These are phyloP conservation scores for Closterium sp. DNA, from an alignment of 139 green algal genomes.

Conservation along the genomic window DNA sequence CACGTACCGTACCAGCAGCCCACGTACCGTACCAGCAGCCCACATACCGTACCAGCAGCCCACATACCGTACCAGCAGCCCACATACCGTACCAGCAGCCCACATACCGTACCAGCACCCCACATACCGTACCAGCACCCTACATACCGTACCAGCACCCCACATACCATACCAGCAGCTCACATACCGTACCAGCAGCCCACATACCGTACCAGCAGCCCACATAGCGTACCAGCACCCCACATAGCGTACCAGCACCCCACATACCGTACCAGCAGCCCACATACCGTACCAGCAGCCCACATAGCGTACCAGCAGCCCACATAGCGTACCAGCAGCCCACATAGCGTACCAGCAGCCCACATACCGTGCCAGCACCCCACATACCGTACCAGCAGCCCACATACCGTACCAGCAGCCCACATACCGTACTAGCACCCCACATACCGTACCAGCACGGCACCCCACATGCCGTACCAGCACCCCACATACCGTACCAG, in stretches of 20 bases:
- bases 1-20: neutral
- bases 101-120: neutral
- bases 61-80: constrained; percentile 3
- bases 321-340: too few relatives aligned
- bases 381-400: neutral
- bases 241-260: too few relatives aligned
- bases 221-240: too few relatives aligned
- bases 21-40: neutral
- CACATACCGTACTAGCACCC: neutral
- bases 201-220: too few relatives aligned
- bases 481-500: too few relatives aligned
- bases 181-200: too few relatives aligned
- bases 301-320: constrained; percentile 18
- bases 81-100: neutral
- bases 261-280: too few relatives aligned
- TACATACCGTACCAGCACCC: neutral
- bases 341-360: neutral
- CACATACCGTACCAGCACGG: too few relatives aligned
- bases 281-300: too few relatives aligned
- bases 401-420: neutral
- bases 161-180: neutral
- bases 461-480: too few relatives aligned
- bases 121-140: neutral
- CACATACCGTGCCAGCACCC: neutral
- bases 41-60: too few relatives aligned